Base-by-base conservation (phyloP, 1,284 basidiomycete species). In the Pholiota adiposa region DNA sequence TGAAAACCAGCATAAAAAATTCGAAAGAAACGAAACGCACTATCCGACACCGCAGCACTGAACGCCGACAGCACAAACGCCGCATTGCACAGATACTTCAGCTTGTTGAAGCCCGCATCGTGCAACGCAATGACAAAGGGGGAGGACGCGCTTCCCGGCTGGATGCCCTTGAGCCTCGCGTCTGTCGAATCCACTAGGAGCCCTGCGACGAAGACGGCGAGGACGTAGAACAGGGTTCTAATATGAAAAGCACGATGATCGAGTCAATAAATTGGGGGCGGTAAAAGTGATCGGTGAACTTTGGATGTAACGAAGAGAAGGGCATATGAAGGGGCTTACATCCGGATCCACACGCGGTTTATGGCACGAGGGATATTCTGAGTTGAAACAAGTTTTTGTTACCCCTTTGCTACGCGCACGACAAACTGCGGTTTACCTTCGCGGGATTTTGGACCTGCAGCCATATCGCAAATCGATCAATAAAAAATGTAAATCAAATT, bases 171-270 rank as follows among this genome's bases (percentile, higher is more conserved):
- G 27, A 65, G 40, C 16, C 31, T 54, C 19, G 43, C 34, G 50
- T 63, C 56, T 29, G 55, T 49, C 18, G 62, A 62, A n/a, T 36
- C 40, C 4, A 65, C 62, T 31, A 64, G 51, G 11, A 59, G 36
- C 11, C 59, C 60, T 23, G 58, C 63, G 43, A 64, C 58, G 46
- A 62, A 64, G 16, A 62, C 65, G 4, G 65, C 58, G 18, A 66
- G 54, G 27, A 64, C 61, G 54, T 66, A 66, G 54, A 66, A 62
- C 51, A 66, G 53, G 60, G 63, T 64, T 64, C 63, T 58, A 18
- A 62, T 4, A 57, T 62, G 49, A 58, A 62, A 51, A 25, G 29
- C 21, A 25, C 19, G 36, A 51, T 31, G 29, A 31, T 27, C 16
- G 36, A 53, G 29, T 33, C 31, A 33, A 12, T 54, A 21, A 54